Base-by-base conservation (phyloP, 495 filamentous ascomycete species). In the Penicillium daleae region DNA sequence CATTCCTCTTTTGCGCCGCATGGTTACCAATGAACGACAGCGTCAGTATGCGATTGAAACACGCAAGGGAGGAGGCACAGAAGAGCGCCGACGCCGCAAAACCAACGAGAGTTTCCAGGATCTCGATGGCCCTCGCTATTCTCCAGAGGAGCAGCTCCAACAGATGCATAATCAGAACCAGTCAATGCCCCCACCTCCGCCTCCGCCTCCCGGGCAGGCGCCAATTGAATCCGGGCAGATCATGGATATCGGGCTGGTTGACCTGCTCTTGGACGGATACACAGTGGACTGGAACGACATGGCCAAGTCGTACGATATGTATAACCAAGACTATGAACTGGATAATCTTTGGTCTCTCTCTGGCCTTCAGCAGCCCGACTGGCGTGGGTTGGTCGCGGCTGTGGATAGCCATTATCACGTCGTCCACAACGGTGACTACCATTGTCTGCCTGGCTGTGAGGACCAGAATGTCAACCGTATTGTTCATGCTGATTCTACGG, bases 11-110 rank as follows among this genome's bases (percentile, higher is more conserved):
- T 67, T 89, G 35, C 67, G 86, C 53, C 73, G 86, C 33, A 87
- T 88, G 85, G 84, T 88, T 3, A 88, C 86, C 22, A 89, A 89
- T 64, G 86, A 88, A 65, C 73, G 85, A 17, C 86, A 89, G 67
- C 72, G 86, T 27, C 80, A 80, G 63, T 89, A 89, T 71, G 86
- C 86, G 0, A 76, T 86, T 19, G 82, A 85, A 66, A 84, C 83
- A 6, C 74, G 86, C 21, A 86, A 82, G 63, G 80, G 80, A n/a
- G 75, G 77, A 39, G 73, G 71, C 15, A 6, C 69, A 1, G 81
- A 78, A 22, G 80, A 71, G 24, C 73, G 79, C 55, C 78, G 75
- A 50, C 76, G 76, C 60, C 76, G 75, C 52, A 83, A 76, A 62
- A 76, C 72, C 8, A 75, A 80, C 15, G 79, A 82, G 4, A 70